phyloP scores from a whole-genome alignment of 2,329 filamentous ascomycete genomes.

The Teratosphaeria viscida region DNA sequence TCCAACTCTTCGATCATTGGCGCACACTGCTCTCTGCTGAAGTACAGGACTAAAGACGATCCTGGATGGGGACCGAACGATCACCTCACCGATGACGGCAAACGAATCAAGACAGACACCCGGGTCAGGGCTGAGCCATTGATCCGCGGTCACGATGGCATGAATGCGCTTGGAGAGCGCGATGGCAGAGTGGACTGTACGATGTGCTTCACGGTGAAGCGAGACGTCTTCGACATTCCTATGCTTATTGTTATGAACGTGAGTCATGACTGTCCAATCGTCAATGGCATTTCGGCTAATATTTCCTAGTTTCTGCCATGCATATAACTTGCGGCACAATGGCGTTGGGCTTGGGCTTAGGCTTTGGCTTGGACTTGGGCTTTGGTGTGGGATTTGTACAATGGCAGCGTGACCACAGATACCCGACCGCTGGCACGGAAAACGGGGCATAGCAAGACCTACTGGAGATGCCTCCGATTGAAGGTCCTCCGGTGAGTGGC shows the following conservation, averaged over 20 bases:
- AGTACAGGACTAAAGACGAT: conserved; percentile 69
- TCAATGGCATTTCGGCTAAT: background rate
- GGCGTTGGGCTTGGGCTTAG: background rate
- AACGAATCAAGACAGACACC: conserved; percentile 16
- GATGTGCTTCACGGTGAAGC: conserved; percentile 94
- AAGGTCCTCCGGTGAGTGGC: background rate
- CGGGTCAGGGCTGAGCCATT: conserved; percentile 16
- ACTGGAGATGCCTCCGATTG: background rate
- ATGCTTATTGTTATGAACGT: conserved; percentile 99
- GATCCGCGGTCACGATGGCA: conserved; percentile 59
- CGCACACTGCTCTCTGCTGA: conserved; percentile 73
- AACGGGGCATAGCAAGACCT: background rate
- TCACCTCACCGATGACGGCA: conserved; percentile 32
- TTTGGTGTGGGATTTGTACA: background rate
- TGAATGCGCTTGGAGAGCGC: conserved; percentile 65
- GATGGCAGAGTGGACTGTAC: conserved; percentile 91
- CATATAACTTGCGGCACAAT: background rate
- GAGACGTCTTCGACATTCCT: conserved; percentile 95
- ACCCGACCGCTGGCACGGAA: background rate
- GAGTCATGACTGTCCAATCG: conserved; percentile 36
- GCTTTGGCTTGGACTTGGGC: background rate
- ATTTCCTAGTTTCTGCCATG: background rate
- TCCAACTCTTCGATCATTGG: conserved; percentile 69
- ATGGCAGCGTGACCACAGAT: background rate
- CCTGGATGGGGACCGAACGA: conserved; percentile 34